Conservation (phyloP, 495 filamentous ascomycete species). For the Ascobolus immersus region DNA sequence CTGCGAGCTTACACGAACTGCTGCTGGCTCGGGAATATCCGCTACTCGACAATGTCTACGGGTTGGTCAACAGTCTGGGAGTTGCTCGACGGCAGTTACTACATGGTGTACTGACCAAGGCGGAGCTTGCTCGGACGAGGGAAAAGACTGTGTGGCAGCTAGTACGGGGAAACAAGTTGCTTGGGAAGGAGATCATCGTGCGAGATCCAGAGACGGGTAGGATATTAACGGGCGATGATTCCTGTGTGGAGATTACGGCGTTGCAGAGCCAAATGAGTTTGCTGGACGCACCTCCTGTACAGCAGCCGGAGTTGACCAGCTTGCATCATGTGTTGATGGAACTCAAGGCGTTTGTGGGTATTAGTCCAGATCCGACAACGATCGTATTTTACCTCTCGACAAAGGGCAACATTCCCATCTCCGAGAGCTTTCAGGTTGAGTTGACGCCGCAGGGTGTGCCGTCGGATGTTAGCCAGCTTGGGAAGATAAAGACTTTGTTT, state of each 20-base stretch:
- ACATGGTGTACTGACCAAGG: constrained; percentile 68
- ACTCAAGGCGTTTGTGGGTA: constrained; percentile 51
- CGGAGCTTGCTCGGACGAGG: constrained; percentile 49
- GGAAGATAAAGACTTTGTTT: constrained; percentile 62
- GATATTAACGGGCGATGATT: constrained; percentile 74
- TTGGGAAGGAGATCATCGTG: constrained; percentile 78
- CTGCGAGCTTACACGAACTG: constrained; percentile 85
- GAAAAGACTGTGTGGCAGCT: constrained; percentile 87
- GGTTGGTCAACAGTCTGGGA: constrained; percentile 55
- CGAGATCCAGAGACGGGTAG: constrained; percentile 63
- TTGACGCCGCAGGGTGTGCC: constrained; percentile 47
- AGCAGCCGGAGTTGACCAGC: constrained; percentile 38
- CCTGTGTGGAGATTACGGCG: constrained; percentile 68
- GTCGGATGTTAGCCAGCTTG: constrained; percentile 28
- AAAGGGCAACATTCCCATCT: constrained; percentile 42
- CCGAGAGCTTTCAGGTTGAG: constrained; percentile 61
- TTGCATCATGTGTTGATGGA: constrained; percentile 71
- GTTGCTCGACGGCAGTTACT: constrained; percentile 65
- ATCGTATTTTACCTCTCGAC: constrained; percentile 58
- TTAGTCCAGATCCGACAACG: constrained; percentile 42
- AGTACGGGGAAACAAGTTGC: constrained; percentile 75
- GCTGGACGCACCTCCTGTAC: constrained; percentile 48
- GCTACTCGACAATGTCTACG: constrained; percentile 54
- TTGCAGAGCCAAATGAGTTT: constrained; percentile 91
- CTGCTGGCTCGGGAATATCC: constrained; percentile 57